Evolutionary conservation across 1,284 basidiomycete species (phyloP), one percentile per base, ranked within the genome.

Genomic region (Melampsora americana): DNA sequence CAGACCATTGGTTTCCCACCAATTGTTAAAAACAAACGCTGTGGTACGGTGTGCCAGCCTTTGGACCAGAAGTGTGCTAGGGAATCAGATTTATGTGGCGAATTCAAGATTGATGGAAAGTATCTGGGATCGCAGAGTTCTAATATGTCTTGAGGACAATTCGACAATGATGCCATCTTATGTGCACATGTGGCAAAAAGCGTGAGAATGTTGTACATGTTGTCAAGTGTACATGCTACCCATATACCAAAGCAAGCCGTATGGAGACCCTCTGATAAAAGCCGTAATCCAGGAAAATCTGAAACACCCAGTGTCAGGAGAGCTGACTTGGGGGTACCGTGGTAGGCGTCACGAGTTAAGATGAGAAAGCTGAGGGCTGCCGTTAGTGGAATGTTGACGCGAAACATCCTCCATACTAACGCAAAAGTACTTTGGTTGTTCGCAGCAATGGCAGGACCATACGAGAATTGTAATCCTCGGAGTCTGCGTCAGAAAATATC

Each of bases 261-360:
- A 28, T 28, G 32, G 6, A 62, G 20, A 62, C 18, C 23, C 16
- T 62, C 26, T 18, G 16, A 23, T 30, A 62, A 62, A 35, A 62
- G 23, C 7, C 32, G 30, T 28, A 62, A 35, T 11, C 61, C 61
- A 35, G 61, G 61, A 35, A 62, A 62, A 35, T 62, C 20, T 62
- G 61, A 18, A 28, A 62, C 23, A 35, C 18, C 53, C 23, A 59
- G 16, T 59, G 53, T 14, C 23, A 59, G 53, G n/a, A 59, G 28
- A 28, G 53, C 53, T 14, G 18, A 59, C 1, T 6, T n/a, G n/a
- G 28, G 53, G 18, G 23, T 59, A 23, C n/a, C n/a, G 20, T 14
- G 28, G 53, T 7, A 6, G 28, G 53, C 9, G 32, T 62, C 28
- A 6, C 61, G 28, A 35, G 32, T 32, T 7, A 35, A 35, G 32